Conservation (phyloP, 169 alveolate species). For the Plasmodium berghei region DNA sequence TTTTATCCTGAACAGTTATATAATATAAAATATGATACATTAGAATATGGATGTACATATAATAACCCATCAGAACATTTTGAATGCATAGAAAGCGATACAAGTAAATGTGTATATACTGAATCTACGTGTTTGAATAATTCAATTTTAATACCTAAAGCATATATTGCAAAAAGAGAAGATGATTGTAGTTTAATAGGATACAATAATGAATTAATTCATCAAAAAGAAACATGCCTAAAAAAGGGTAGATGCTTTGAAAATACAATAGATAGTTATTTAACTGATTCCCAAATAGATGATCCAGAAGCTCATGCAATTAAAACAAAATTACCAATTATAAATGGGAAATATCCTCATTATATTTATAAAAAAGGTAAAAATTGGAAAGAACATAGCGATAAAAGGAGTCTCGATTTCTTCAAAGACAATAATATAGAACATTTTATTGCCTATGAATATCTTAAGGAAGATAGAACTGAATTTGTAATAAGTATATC, state of each 20-base stretch:
- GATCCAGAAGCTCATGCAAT: slow-evolving; percentile 30
- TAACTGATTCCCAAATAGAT: slow-evolving; percentile 23
- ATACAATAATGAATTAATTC: background rate
- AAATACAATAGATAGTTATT: slow-evolving; percentile 35
- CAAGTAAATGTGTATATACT: slow-evolving; percentile 18
- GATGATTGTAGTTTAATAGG: slow-evolving; percentile 50
- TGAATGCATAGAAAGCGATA: slow-evolving; percentile 59
- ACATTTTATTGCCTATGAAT: slow-evolving; percentile 62
- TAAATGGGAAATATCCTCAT: slow-evolving; percentile 72
- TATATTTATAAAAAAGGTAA: slow-evolving; percentile 33
- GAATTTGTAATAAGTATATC: slow-evolving; percentile 29
- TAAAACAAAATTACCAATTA: slow-evolving; percentile 32
- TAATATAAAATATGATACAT: slow-evolving; percentile 47
- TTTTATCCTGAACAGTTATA: slow-evolving; percentile 60
- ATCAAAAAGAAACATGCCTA: slow-evolving; percentile 10
- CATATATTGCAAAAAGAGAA: slow-evolving; percentile 3
- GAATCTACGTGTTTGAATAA: slow-evolving; percentile 52
- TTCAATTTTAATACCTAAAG: slow-evolving; percentile 12
- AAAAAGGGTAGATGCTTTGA: slow-evolving; percentile 3
- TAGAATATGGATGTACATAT: slow-evolving; percentile 66
- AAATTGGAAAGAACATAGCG: background rate
- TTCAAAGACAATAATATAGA: slow-evolving; percentile 17
- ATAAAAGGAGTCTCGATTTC: slow-evolving; percentile 29
- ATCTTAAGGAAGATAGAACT: slow-evolving; percentile 47
- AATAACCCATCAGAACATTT: slow-evolving; percentile 12